Evolutionary conservation across 257 asterid genomes (phyloP), one percentile per base, ranked within the genome.

Genomic region (Apocynum venetum): DNA sequence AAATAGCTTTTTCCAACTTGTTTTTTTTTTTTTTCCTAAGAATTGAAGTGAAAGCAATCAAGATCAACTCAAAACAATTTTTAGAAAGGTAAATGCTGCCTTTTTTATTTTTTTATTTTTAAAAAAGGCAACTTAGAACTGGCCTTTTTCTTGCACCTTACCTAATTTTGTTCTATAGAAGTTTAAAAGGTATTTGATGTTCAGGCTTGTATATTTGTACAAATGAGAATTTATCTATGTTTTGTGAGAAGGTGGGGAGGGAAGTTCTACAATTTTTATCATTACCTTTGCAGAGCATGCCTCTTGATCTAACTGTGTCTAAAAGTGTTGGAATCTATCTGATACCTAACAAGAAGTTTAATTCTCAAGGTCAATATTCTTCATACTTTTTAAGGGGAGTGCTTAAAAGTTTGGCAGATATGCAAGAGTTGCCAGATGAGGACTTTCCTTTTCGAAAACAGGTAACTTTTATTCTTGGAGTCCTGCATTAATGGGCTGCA

Each of bases 361-460:
- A 46, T 52, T 55, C 80, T 82, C 87, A 88, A 95, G 99, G 97
- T 74, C 83, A 75, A 63, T 25, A 80, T 87, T 90, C 99, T 19
- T 85, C 89, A 71, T 77, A 85, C 83, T 85, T 91, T 79, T 76
- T 88, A 82, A 83, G 80, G 78, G 94, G 84, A 79, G 87, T 91
- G 44, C 93, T 96, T 60, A 78, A 78, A 77, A 90, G 82, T 78
- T 87, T 96, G 86, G 96, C 91, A 35, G 93, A 89, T 57, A 87
- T 96, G 94, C 90, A 91, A 81, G 87, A 88, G 82, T 78, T 88
- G 87, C 96, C 93, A 60, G 98, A 93, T 70, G 93, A 81, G 83
- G 97, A 91, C 85, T 90, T 93, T 66, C 84, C 91, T 68, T 88
- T 82, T 80, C 89, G 90, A 84, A 90, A 91, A 80, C 91, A 93